Evolutionary conservation across 805 yeast species (phyloP), one percentile per base, ranked within the genome.

Genomic region (Sugiyamaella valdiviana): DNA sequence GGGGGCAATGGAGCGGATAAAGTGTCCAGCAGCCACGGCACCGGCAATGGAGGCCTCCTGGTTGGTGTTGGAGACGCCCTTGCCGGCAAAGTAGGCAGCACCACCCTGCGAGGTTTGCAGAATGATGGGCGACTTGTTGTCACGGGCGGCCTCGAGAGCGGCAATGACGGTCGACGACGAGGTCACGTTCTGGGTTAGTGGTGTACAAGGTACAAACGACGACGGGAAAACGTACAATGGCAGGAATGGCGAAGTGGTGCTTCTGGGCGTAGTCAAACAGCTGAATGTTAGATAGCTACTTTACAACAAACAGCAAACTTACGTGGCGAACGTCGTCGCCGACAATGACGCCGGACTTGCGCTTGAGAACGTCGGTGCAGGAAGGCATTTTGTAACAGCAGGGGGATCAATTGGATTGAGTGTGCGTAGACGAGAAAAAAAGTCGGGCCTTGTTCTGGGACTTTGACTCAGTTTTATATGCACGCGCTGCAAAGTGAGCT

Each of bases 11-110:
- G 96, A 68, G 77, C 97, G 86, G 73, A 93, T 83, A 81, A 85
- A 93, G 78, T 87, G 96, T 57, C 95, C 99, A 67, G 97, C 98
- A 63, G 99, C 96, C 67, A 93, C 69, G 67, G 95, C 74, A 73
- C 99, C 99, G 52, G 82, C 83, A 73, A 93, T 86, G 55, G 98
- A 84, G 53, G 98, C 99, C 65, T 76, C 75, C 77, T 93, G 98
- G 78, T 87, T 83, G 64, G 77, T 78, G 85, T 93, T 93, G 70
- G 79, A 78, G 62, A 93, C 89, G 77, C 98, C 99, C 82, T 93
- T 93, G 77, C 99, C 99, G 58, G 99, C 99, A 70, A 93, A 93
- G 87, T 82, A 93, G 57, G 98, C 98, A 61, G 99, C 95, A 79
- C 99, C 99, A 77, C 99, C 99, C 73, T 93, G 89, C 54, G 98